Evolutionary conservation across 1,284 basidiomycete species (phyloP).

Genomic region (Cutaneotrichosporon curvatum): DNA sequence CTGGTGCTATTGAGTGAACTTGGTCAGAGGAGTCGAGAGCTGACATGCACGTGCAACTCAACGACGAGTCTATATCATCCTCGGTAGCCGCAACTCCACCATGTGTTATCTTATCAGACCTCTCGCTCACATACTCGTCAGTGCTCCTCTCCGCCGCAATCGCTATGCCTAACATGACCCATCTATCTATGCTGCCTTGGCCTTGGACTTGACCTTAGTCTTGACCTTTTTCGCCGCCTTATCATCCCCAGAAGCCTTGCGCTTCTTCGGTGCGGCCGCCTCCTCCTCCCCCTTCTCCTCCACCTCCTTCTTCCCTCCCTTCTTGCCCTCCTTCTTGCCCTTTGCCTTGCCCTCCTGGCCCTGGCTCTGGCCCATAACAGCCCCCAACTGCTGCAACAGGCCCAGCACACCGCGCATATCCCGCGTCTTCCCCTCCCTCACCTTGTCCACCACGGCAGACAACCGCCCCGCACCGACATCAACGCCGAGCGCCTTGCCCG

Average conservation of each 20-base stretch:
- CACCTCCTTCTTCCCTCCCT: slow-evolving; percentile 2
- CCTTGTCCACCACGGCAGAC: slow-evolving; percentile 33
- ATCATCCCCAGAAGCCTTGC: slow-evolving; percentile 13
- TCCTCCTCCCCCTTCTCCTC: slow-evolving; percentile 13
- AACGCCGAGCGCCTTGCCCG: slow-evolving; percentile 48
- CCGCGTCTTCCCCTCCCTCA: slow-evolving; percentile 50
- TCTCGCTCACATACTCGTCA: too few relatives aligned
- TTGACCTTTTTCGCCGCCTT: slow-evolving; percentile 9
- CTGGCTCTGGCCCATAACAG: slow-evolving; percentile 33
- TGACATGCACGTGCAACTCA: too few relatives aligned
- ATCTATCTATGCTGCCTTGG: slow-evolving; percentile 3
- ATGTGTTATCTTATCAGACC: background rate
- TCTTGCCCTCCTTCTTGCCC: slow-evolving; percentile 11
- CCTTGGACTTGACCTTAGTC: slow-evolving; percentile 12
- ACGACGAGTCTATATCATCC: too few relatives aligned
- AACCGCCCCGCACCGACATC: slow-evolving; percentile 3
- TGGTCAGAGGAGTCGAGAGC: too few relatives aligned
- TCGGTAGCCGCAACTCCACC: too few relatives aligned
- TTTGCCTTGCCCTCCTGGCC: slow-evolving; percentile 19
- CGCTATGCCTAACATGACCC: too few relatives aligned
- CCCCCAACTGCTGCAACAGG: slow-evolving; percentile 51
- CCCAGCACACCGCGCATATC: slow-evolving; percentile 49
- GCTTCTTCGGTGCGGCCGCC: slow-evolving; percentile 15
- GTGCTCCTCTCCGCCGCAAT: too few relatives aligned
- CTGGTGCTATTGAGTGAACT: too few relatives aligned